A percentile compares a stretch with the other conserved stretches of the same genome.
phyloP scores from a whole-genome alignment of 2,329 filamentous ascomycete genomes.

The Apiospora kogelbergensis region DNA sequence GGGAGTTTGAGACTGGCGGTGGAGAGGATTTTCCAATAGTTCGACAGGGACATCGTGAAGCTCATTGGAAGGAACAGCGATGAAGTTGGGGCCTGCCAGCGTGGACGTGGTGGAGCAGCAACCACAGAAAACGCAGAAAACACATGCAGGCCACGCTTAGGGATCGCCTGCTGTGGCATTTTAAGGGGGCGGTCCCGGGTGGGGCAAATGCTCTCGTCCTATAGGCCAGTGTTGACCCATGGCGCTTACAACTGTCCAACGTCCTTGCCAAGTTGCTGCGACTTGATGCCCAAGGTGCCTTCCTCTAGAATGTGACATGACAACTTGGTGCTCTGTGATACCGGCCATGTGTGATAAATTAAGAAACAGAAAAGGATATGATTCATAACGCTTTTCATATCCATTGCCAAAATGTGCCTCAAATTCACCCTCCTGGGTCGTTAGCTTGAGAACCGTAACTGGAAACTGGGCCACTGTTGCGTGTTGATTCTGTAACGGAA shows the following conservation, averaged over 20 bases:
- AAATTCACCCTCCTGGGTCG: too few relatives aligned
- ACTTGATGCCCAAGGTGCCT: too few relatives aligned
- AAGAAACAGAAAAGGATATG: too few relatives aligned
- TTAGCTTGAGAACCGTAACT: too few relatives aligned
- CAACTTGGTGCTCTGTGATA: too few relatives aligned
- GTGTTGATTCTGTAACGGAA: too few relatives aligned
- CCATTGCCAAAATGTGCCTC: too few relatives aligned
- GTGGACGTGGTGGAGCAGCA: background rate
- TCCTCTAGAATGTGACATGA: too few relatives aligned
- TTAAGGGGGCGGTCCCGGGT: background rate
- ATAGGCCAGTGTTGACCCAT: background rate
- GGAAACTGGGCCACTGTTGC: too few relatives aligned
- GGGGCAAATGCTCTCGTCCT: background rate
- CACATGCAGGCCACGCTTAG: background rate
- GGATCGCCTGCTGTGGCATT: background rate
- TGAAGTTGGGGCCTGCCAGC: background rate
- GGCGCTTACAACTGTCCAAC: background rate
- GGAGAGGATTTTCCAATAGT: background rate
- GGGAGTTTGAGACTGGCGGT: background rate
- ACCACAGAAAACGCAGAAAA: background rate
- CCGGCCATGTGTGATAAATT: too few relatives aligned
- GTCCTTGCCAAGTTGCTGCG: too few relatives aligned
- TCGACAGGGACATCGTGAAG: background rate
- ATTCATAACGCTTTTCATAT: too few relatives aligned
- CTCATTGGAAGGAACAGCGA: background rate